Conservation (phyloP, 306 rosid genomes). For the Quillaja saponaria region DNA sequence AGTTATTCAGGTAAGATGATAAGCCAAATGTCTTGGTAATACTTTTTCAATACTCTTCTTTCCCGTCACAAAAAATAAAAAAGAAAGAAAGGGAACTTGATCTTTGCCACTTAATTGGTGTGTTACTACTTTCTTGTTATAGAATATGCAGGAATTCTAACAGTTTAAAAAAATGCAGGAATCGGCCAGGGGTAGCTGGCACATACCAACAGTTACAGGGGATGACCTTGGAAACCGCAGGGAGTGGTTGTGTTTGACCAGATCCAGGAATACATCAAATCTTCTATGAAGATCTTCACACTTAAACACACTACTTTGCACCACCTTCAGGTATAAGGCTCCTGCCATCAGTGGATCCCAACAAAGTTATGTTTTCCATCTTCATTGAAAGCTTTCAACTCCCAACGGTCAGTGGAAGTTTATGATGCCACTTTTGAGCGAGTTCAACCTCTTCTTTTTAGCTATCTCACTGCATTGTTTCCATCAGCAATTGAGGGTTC, state of each 20-base stretch:
- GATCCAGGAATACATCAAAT: slow-evolving; percentile 37
- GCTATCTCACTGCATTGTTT: too few species aligned
- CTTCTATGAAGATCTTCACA: too few species aligned
- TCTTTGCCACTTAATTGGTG: slow-evolving; percentile 9
- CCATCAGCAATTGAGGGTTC: too few species aligned
- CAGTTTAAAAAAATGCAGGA: slow-evolving; percentile 53
- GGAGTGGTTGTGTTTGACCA: slow-evolving; percentile 80
- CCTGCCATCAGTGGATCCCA: too few species aligned
- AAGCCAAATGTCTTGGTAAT: slow-evolving; percentile 15
- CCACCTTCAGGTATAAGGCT: too few species aligned
- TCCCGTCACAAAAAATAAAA: not conserved
- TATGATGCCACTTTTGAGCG: too few species aligned
- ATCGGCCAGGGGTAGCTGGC: slow-evolving; percentile 79
- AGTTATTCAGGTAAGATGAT: slow-evolving; percentile 74
- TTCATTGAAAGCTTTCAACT: too few species aligned
- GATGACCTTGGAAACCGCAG: slow-evolving; percentile 76
- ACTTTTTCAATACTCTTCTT: slow-evolving; percentile 10
- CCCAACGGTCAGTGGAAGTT: too few species aligned
- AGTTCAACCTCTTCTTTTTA: too few species aligned
- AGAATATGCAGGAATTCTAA: slow-evolving; percentile 9
- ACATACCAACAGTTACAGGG: slow-evolving; percentile 62
- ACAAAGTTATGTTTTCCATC: too few species aligned
- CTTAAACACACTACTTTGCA: too few species aligned
- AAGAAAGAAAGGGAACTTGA: not conserved
- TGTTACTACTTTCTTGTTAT: slow-evolving; percentile 3